These are phyloP conservation scores for Amauroascus niger DNA, from an alignment of 2,329 filamentous ascomycete species.

Conservation along the genomic window DNA sequence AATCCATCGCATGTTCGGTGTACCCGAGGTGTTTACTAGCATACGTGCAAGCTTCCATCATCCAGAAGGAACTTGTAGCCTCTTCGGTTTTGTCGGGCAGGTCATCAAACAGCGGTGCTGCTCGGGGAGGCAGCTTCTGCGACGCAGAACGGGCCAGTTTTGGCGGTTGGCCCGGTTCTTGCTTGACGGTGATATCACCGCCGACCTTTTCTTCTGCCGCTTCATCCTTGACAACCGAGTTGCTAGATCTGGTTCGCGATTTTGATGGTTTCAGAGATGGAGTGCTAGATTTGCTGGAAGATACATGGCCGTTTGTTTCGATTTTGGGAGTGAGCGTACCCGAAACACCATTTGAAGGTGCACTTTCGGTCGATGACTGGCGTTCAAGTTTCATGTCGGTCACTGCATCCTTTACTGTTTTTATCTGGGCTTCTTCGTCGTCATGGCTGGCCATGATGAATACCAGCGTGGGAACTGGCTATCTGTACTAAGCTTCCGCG, in stretches of 20 bases:
- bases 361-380: slow-evolving; percentile 22
- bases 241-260: slow-evolving; percentile 20
- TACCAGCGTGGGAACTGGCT: slow-evolving; percentile 21
- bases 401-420: slow-evolving; percentile 29
- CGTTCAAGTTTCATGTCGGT: slow-evolving; percentile 30
- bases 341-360: slow-evolving; percentile 22
- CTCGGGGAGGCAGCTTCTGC: slow-evolving; percentile 56
- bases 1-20: slow-evolving; percentile 88
- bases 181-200: slow-evolving; percentile 53
- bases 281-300: slow-evolving; percentile 15
- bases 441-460: slow-evolving; percentile 36
- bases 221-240: slow-evolving; percentile 27
- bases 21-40: slow-evolving; percentile 83
- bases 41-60: slow-evolving; percentile 80
- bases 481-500: not conserved
- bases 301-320: slow-evolving; percentile 15
- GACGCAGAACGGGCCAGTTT: slow-evolving; percentile 66
- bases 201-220: slow-evolving; percentile 47
- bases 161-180: slow-evolving; percentile 56
- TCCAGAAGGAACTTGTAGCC: slow-evolving; percentile 64
- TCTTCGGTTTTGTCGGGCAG: slow-evolving; percentile 69
- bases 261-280: slow-evolving; percentile 18
- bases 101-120: slow-evolving; percentile 60
- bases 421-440: slow-evolving; percentile 32
- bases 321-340: slow-evolving; percentile 17